Percentiles rank a stretch among this genome's conserved stretches.
phyloP scores from a whole-genome alignment of 2,329 filamentous ascomycete species.

The Aspergillus tanneri region DNA sequence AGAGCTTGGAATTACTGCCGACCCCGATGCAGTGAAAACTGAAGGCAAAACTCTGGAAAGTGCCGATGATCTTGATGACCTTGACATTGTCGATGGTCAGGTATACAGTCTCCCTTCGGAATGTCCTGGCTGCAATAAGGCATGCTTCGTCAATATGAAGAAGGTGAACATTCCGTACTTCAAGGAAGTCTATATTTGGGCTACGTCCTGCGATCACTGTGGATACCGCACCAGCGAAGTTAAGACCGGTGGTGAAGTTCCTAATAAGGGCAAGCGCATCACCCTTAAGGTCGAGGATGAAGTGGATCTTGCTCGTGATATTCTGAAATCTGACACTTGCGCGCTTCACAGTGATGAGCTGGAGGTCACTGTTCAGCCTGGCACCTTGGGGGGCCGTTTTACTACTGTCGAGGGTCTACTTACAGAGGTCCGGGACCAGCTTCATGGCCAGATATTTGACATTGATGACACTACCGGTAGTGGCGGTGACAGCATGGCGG shows the following conservation, averaged over 20 bases:
- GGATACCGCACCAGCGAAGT: constrained; percentile 96
- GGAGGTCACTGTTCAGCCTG: constrained; percentile 81
- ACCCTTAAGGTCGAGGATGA: constrained; percentile 67
- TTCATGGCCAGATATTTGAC: constrained; percentile 85
- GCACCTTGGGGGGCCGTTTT: constrained; percentile 92
- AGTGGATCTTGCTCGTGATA: constrained; percentile 82
- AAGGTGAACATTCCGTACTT: constrained; percentile 98
- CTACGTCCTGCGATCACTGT: constrained; percentile 85
- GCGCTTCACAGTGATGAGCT: constrained; percentile 84
- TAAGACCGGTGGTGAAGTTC: constrained; percentile 92
- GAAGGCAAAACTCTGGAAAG: constrained; percentile 22
- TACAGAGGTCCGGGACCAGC: constrained; percentile 86
- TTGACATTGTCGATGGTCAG: constrained; percentile 88
- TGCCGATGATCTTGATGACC: constrained; percentile 59
- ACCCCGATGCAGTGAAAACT: constrained; percentile 36
- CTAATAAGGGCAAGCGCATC: constrained; percentile 80
- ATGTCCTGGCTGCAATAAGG: constrained; percentile 85
- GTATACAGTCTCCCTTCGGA: constrained; percentile 89
- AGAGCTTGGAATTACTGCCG: constrained; percentile 68
- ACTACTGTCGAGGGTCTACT: constrained; percentile 94
- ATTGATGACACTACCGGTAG: constrained; percentile 55
- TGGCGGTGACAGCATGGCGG: constrained; percentile 76
- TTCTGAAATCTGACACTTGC: constrained; percentile 94
- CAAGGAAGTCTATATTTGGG: constrained; percentile 96
- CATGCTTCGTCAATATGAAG: constrained; percentile 93